These are phyloP conservation scores for Crataegus laevigata DNA, from an alignment of 306 rosid species.

Conservation along the genomic window DNA sequence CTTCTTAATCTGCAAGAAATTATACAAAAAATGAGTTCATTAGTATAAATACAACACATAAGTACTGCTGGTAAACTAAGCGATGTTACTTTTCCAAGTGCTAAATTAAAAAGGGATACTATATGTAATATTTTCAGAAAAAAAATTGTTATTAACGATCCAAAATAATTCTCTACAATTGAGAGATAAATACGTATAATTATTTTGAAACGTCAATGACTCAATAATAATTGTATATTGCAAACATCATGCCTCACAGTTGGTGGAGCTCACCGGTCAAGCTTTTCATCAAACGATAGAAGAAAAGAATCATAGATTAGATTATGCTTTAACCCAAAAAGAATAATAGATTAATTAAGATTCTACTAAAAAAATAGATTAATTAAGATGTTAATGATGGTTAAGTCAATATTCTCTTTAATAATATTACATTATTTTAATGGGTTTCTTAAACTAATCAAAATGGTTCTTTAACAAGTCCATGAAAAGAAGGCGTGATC, in stretches of 20 bases:
- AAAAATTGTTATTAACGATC: background rate
- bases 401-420: background rate
- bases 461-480: conserved; percentile 14
- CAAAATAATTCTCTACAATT: background rate
- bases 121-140: background rate
- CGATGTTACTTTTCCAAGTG: background rate
- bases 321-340: background rate
- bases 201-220: background rate
- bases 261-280: conserved; percentile 27
- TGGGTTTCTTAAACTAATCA: conserved; percentile 13
- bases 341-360: background rate
- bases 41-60: background rate
- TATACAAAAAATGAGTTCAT: background rate
- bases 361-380: background rate
- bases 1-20: conserved; percentile 49
- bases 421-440: background rate
- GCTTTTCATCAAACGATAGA: conserved; percentile 20
- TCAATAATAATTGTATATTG: background rate
- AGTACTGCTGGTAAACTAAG: background rate
- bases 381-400: conserved; percentile 7
- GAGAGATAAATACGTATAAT: background rate
- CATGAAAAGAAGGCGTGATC: conserved; percentile 17
- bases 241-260: background rate
- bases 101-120: conserved; percentile 16
- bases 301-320: conserved; percentile 1